A percentile compares a stretch with the other conserved stretches of the same genome.
phyloP scores from a whole-genome alignment of 2,329 filamentous ascomycete genomes.

The Pseudogymnoascus sp. region DNA sequence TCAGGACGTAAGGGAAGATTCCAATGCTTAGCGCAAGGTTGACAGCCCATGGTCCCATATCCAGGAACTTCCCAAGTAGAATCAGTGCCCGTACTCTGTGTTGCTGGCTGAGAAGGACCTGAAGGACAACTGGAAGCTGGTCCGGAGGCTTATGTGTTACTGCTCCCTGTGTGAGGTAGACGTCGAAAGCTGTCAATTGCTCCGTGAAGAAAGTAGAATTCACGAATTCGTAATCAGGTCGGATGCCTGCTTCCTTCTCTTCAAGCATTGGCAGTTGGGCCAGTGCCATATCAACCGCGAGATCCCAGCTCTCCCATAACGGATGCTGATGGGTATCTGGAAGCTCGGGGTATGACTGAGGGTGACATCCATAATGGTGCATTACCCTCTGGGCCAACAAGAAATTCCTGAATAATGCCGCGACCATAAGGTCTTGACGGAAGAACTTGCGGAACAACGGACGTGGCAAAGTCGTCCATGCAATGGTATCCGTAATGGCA shows the following conservation, averaged over 20 bases:
- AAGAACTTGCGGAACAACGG: constrained; percentile 95
- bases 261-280: constrained; percentile 83
- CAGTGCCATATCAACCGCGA: constrained; percentile 91
- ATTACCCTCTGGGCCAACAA: constrained; percentile 91
- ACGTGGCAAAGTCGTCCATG: constrained; percentile 90
- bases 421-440: constrained; percentile 97
- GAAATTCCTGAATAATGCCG: constrained; percentile 92
- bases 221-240: constrained; percentile 75
- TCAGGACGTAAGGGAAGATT: constrained; percentile 98
- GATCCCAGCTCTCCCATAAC: constrained; percentile 95
- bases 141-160: constrained; percentile 83
- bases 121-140: constrained; percentile 90
- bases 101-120: constrained; percentile 92
- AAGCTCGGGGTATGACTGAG: constrained; percentile 84
- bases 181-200: constrained; percentile 93
- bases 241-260: constrained; percentile 61
- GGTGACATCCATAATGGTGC: constrained; percentile 92
- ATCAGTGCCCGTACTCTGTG: constrained; percentile 88
- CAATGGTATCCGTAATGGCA: constrained; percentile 96
- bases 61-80: constrained; percentile 84
- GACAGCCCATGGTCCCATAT: constrained; percentile 97
- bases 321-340: constrained; percentile 93
- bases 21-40: constrained; percentile 95
- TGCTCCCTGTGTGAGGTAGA: constrained; percentile 80
- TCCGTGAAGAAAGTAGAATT: constrained; percentile 96